phyloP scores from a whole-genome alignment of 75 land plant genomes.

The Pinus albicaulis region DNA sequence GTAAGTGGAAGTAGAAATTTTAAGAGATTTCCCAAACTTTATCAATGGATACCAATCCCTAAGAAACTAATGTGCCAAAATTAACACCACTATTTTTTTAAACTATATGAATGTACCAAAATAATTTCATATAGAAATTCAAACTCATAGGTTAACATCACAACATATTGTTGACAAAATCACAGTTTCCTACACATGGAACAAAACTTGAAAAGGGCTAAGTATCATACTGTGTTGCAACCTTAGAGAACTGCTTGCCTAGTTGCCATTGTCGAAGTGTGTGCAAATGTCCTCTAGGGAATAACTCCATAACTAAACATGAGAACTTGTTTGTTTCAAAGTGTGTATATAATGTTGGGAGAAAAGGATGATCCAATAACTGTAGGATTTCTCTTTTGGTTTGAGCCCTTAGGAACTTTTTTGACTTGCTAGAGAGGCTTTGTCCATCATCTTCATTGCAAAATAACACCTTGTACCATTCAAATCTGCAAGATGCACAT shows the following conservation, averaged over 20 bases:
- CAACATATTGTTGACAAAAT: not conserved
- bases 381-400: constrained; percentile 69
- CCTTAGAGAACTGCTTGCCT: constrained; percentile 60
- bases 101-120: not conserved
- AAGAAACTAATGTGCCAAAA: not conserved
- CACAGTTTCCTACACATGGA: not conserved
- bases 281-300: constrained; percentile 74
- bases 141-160: not conserved
- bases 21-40: not conserved
- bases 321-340: constrained; percentile 70
- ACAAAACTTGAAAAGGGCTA: not conserved
- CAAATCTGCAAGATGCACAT: constrained; percentile 70
- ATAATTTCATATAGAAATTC: not conserved
- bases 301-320: constrained; percentile 73
- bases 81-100: not conserved
- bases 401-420: constrained; percentile 67
- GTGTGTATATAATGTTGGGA: constrained; percentile 66
- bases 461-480: constrained; percentile 56
- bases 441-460: constrained; percentile 58
- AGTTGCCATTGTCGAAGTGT: constrained; percentile 61
- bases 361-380: constrained; percentile 71
- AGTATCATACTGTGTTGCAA: constrained; percentile 48
- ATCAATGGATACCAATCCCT: not conserved
- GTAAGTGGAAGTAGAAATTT: not conserved
- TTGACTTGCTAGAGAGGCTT: constrained; percentile 55